These are phyloP conservation scores for Botrytis byssoidea DNA, from an alignment of 2,329 filamentous ascomycete species.

Conservation along the genomic window DNA sequence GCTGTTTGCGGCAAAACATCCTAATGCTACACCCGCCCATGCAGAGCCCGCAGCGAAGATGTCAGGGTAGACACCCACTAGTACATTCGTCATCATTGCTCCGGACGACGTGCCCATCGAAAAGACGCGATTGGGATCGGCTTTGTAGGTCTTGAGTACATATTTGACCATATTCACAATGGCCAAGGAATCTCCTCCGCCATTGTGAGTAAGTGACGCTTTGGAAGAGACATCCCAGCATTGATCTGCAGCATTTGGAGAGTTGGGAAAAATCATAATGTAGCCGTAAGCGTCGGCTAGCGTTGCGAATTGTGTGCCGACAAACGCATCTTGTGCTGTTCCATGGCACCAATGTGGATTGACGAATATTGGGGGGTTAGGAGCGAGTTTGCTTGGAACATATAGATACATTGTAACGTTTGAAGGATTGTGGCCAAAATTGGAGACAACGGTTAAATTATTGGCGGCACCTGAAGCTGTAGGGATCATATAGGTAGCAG, in stretches of 20 bases:
- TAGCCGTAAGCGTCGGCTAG: constrained; percentile 55
- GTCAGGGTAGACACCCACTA: constrained; percentile 49
- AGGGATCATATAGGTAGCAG: not conserved
- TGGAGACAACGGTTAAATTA: constrained; percentile 23
- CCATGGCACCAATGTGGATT: constrained; percentile 42
- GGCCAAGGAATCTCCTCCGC: constrained; percentile 54
- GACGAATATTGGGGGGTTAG: constrained; percentile 32
- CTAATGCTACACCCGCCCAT: constrained; percentile 47
- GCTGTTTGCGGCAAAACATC: constrained; percentile 42
- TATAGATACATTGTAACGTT: constrained; percentile 34
- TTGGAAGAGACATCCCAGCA: constrained; percentile 61
- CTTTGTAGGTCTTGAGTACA: constrained; percentile 51
- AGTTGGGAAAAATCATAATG: constrained; percentile 59
- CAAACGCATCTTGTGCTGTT: constrained; percentile 41
- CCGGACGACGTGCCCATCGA: constrained; percentile 48
- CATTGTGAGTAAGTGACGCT: constrained; percentile 50
- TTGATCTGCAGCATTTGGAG: constrained; percentile 47
- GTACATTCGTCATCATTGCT: constrained; percentile 53
- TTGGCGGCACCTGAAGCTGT: not conserved
- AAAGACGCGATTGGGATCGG: constrained; percentile 51
- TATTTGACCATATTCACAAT: constrained; percentile 61
- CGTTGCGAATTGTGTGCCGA: constrained; percentile 47
- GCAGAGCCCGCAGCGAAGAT: constrained; percentile 47
- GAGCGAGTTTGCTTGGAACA: constrained; percentile 27
- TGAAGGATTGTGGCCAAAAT: constrained; percentile 31